Conservation (phyloP, 1,284 basidiomycete genomes). For the Rhodotorula sp. region DNA sequence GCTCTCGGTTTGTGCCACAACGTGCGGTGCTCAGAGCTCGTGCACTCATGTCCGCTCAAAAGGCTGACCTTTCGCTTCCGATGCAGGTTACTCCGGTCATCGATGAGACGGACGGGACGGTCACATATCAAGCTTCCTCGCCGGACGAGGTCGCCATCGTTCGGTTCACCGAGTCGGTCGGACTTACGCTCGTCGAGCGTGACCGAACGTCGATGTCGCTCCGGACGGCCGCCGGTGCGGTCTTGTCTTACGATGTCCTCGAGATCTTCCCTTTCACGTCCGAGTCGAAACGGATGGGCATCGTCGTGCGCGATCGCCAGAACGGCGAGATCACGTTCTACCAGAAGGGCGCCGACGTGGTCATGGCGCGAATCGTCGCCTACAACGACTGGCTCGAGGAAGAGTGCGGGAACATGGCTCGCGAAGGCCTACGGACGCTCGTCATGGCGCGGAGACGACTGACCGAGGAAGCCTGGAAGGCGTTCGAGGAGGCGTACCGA, state of each 20-base stretch:
- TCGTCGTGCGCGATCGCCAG: conserved; percentile 77
- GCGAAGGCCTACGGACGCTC: conserved; percentile 91
- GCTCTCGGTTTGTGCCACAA: conserved; percentile 96
- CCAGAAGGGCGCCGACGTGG: conserved; percentile 96
- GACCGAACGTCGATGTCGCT: conserved; percentile 84
- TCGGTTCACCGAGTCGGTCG: conserved; percentile 94
- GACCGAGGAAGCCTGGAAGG: conserved; percentile 64
- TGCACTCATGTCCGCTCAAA: background rate
- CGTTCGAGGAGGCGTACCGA: conserved; percentile 74
- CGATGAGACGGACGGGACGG: conserved; percentile 74
- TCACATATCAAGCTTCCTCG: conserved; percentile 97
- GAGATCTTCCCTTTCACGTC: conserved; percentile 96
- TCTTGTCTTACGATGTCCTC: conserved; percentile 77
- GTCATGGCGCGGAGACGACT: conserved; percentile 85
- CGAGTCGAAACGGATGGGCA: conserved; percentile 98
- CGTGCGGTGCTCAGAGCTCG: conserved; percentile 54
- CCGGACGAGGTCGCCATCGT: conserved; percentile 99
- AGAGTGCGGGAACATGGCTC: conserved; percentile 97
- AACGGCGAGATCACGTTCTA: conserved; percentile 82
- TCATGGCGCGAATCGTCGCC: conserved; percentile 92
- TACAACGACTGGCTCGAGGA: conserved; percentile 99
- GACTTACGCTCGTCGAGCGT: conserved; percentile 79
- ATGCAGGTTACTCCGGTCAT: conserved; percentile 82
- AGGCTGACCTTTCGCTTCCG: background rate
- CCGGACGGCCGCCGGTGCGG: conserved; percentile 64